phyloP scores from a whole-genome alignment of 2,329 filamentous ascomycete species.

The Teratosphaeria zuluensis region DNA sequence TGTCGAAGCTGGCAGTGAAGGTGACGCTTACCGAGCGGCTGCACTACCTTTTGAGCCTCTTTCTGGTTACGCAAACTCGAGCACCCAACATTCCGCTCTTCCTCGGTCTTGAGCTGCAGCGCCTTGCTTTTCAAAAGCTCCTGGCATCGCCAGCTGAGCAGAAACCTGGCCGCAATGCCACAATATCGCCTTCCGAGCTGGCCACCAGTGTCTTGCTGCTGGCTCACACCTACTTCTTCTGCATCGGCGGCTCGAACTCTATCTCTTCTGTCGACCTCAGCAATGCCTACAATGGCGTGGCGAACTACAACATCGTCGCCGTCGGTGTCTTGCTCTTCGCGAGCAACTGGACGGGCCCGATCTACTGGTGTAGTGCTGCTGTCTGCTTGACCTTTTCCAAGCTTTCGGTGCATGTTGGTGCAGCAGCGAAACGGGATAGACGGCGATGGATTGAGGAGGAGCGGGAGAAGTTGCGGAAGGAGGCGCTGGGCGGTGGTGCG shows the following conservation, averaged over 20 bases:
- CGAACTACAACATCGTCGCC: constrained; percentile 65
- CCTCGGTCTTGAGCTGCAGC: constrained; percentile 59
- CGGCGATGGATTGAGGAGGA: constrained; percentile 22
- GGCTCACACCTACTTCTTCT: constrained; percentile 78
- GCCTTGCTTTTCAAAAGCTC: constrained; percentile 16
- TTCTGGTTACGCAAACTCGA: constrained; percentile 79
- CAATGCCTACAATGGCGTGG: constrained; percentile 87
- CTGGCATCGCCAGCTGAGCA: neutral
- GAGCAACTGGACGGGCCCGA: constrained; percentile 81
- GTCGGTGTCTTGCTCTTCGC: constrained; percentile 79
- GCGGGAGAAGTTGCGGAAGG: constrained; percentile 16
- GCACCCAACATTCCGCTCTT: constrained; percentile 79
- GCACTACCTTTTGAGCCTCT: constrained; percentile 64
- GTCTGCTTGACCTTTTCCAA: constrained; percentile 33
- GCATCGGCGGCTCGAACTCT: constrained; percentile 81
- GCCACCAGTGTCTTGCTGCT: constrained; percentile 65
- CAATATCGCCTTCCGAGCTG: constrained; percentile 23
- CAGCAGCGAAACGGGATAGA: constrained; percentile 8
- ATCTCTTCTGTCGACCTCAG: constrained; percentile 94
- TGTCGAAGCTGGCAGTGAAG: constrained; percentile 6
- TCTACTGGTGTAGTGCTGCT: constrained; percentile 72
- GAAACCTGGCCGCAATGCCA: constrained; percentile 1
- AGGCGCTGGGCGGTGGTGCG: constrained; percentile 3
- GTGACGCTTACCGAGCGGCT: constrained; percentile 22
- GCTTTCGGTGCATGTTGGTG: constrained; percentile 27